phyloP scores from a whole-genome alignment of 106 monocot genomes.

The Hemerocallis citrina region DNA sequence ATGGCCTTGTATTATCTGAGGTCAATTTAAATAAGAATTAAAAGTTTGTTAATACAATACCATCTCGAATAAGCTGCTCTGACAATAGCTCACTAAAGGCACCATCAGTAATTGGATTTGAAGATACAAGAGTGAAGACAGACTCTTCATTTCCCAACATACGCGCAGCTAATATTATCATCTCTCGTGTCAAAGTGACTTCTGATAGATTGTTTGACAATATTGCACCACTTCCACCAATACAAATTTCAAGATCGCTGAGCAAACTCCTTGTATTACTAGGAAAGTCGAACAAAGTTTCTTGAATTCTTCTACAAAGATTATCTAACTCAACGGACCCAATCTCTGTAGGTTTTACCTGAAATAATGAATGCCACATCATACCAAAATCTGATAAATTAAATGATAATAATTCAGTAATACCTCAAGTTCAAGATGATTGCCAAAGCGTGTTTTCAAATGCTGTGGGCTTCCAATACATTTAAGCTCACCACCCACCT shows the following conservation, averaged over 20 bases:
- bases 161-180: slow-evolving; percentile 50
- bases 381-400: background rate
- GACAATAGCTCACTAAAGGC: slow-evolving; percentile 67
- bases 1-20: too few species aligned
- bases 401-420: slow-evolving; percentile 14
- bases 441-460: slow-evolving; percentile 89
- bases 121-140: slow-evolving; percentile 38
- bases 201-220: slow-evolving; percentile 48
- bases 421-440: slow-evolving; percentile 96
- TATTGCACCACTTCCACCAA: slow-evolving; percentile 35
- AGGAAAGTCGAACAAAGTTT: slow-evolving; percentile 50
- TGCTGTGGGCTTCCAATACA: slow-evolving; percentile 92
- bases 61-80: slow-evolving; percentile 81
- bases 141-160: slow-evolving; percentile 57
- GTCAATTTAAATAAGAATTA: too few species aligned
- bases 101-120: slow-evolving; percentile 29
- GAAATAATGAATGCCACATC: slow-evolving; percentile 8
- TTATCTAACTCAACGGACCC: slow-evolving; percentile 39
- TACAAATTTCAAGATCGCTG: slow-evolving; percentile 73
- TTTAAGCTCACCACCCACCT: slow-evolving; percentile 62
- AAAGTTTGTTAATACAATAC: slow-evolving; percentile 22
- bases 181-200: slow-evolving; percentile 63
- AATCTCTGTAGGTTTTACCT: slow-evolving; percentile 72
- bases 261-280: slow-evolving; percentile 44
- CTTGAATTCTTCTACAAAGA: slow-evolving; percentile 67